phyloP scores from a whole-genome alignment of 1,284 basidiomycete genomes.

The Apiotrichum brassicae region DNA sequence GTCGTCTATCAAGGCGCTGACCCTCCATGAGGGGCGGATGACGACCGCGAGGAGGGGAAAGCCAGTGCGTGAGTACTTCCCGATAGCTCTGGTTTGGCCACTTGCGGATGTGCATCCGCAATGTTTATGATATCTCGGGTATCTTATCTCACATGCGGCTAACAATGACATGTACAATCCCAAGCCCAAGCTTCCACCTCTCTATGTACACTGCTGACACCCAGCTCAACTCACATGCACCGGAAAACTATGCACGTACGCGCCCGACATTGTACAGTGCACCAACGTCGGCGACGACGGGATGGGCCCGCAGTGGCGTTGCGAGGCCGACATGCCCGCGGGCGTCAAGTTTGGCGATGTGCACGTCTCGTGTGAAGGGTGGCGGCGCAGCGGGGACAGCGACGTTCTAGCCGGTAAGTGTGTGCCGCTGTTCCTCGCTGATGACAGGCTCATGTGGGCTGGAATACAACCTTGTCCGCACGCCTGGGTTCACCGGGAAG shows the following conservation, averaged over 20 bases:
- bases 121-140: background rate
- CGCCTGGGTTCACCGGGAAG: background rate
- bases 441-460: slow-evolving; percentile 68
- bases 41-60: slow-evolving; percentile 62
- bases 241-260: slow-evolving; percentile 72
- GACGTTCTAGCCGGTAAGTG: slow-evolving; percentile 71
- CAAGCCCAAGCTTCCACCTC: too few relatives aligned
- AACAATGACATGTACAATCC: too few relatives aligned
- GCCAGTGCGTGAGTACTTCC: slow-evolving; percentile 57
- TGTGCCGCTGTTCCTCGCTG: background rate
- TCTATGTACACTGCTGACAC: background rate
- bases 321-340: slow-evolving; percentile 80
- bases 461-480: slow-evolving; percentile 62
- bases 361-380: slow-evolving; percentile 83
- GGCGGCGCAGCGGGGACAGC: slow-evolving; percentile 67
- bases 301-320: slow-evolving; percentile 75
- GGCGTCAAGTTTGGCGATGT: slow-evolving; percentile 72
- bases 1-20: slow-evolving; percentile 63
- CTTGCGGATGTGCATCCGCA: too few relatives aligned
- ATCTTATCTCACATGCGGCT: too few relatives aligned
- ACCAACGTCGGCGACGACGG: slow-evolving; percentile 68
- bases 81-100: too few relatives aligned
- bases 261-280: slow-evolving; percentile 82
- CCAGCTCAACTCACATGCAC: slow-evolving; percentile 64
- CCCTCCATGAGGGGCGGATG: slow-evolving; percentile 65